Evolutionary conservation across 1,284 basidiomycete species (phyloP).

Genomic region (Boletus hoseneyae): DNA sequence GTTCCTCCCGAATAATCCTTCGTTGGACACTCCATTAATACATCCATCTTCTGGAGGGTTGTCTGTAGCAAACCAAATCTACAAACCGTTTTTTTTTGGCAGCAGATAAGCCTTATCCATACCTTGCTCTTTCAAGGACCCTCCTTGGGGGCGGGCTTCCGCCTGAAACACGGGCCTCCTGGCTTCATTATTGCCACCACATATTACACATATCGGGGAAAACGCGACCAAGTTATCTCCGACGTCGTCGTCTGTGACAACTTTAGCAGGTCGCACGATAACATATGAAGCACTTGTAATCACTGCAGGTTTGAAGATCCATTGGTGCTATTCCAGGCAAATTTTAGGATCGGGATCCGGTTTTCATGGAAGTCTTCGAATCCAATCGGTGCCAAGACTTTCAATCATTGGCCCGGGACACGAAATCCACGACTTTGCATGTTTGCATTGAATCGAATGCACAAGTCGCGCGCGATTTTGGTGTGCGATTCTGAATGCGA

Average conservation of each 20-base stretch:
- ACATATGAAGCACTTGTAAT: conserved; percentile 89
- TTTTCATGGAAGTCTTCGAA: no score
- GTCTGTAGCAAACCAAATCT: conserved; percentile 80
- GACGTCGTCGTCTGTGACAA: conserved; percentile 69
- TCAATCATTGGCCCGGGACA: no score
- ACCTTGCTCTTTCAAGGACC: conserved; percentile 59
- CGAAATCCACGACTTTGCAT: no score
- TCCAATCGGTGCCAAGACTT: no score
- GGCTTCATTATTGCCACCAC: conserved; percentile 64
- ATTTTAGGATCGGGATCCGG: no score
- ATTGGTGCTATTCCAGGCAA: conserved; percentile 79
- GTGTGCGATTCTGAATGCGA: no score
- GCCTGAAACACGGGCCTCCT: conserved; percentile 65
- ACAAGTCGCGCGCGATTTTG: no score
- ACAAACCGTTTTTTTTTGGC: conserved; percentile 71
- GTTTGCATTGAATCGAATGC: no score
- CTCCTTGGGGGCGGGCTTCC: conserved; percentile 88
- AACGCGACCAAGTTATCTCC: conserved; percentile 80
- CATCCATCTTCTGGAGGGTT: conserved; percentile 57
- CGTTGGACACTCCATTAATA: neutral
- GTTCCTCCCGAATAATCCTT: conserved; percentile 14
- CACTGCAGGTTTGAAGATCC: conserved; percentile 85
- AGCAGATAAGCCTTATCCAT: conserved; percentile 52
- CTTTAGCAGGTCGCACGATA: conserved; percentile 66
- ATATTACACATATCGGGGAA: conserved; percentile 74